These are phyloP conservation scores for Obelidium mucronatum DNA, from an alignment of 192 early-diverging fungal genomes.

Conservation along the genomic window DNA sequence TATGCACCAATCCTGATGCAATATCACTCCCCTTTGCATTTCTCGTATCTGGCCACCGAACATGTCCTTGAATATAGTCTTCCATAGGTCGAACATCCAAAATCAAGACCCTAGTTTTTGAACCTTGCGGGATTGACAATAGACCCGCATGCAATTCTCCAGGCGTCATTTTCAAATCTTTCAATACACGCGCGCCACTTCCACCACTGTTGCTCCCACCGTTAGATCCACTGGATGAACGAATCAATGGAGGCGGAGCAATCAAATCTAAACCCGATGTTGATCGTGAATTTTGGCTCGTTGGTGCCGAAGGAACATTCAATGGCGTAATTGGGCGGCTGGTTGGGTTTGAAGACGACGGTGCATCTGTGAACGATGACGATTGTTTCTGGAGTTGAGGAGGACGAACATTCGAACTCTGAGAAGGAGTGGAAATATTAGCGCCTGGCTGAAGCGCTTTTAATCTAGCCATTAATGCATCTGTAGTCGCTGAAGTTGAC, in stretches of 20 bases:
- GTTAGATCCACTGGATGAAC: neutral
- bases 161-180: constrained; percentile 10
- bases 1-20: constrained; percentile 63
- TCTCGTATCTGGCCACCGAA: constrained; percentile 59
- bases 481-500: neutral
- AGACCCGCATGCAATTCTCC: constrained; percentile 38
- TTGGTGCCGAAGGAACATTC: neutral
- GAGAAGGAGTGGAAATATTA: neutral
- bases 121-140: constrained; percentile 15
- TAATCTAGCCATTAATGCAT: neutral
- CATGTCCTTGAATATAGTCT: constrained; percentile 69
- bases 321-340: neutral
- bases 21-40: neutral
- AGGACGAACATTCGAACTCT: neutral
- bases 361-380: neutral
- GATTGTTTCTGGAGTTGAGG: constrained; percentile 2
- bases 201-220: neutral
- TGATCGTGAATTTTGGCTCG: neutral
- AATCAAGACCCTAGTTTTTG: constrained; percentile 54
- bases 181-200: neutral
- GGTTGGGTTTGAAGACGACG: neutral
- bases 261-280: neutral
- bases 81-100: constrained; percentile 81
- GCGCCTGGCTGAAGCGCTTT: constrained; percentile 4
- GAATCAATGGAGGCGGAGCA: neutral